Evolutionary conservation across 1,284 basidiomycete species (phyloP).

Genomic region (Trichosporon ovoides): DNA sequence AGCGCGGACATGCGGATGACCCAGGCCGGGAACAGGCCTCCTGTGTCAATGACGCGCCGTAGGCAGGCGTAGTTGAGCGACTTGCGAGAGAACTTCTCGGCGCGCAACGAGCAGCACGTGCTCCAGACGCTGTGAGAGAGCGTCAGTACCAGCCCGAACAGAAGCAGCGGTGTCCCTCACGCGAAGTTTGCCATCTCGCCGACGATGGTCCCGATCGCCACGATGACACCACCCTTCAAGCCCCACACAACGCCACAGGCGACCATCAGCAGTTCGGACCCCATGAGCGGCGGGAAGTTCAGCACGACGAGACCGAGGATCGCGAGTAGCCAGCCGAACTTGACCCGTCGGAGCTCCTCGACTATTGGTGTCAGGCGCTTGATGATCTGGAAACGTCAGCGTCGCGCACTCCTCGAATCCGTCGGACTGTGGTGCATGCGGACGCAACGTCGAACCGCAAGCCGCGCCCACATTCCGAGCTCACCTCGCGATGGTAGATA

Average conservation of each 20-base stretch:
- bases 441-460: neutral
- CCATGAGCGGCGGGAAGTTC: constrained; percentile 48
- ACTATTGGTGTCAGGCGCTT: constrained; percentile 29
- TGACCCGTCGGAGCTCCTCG: constrained; percentile 17
- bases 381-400: constrained; percentile 22
- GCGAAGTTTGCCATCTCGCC: constrained; percentile 44
- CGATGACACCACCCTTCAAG: constrained; percentile 42
- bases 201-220: constrained; percentile 34
- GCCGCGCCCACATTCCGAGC: neutral
- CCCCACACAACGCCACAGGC: constrained; percentile 48
- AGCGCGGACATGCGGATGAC: constrained; percentile 40
- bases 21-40: constrained; percentile 43
- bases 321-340: constrained; percentile 40
- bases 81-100: constrained; percentile 40
- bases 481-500: constrained; percentile 32
- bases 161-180: constrained; percentile 9
- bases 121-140: constrained; percentile 36
- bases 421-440: neutral
- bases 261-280: constrained; percentile 38
- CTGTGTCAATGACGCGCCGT: constrained; percentile 37
- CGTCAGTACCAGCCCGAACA: neutral
- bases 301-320: constrained; percentile 45
- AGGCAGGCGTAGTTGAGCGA: constrained; percentile 46
- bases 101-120: constrained; percentile 38
- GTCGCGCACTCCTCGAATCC: neutral